Percentiles rank a stretch among this genome's conserved stretches.
Evolutionary conservation across 768 basidiomycete genomes (phyloP).

Genomic region (Leccinum subgranulosum): DNA sequence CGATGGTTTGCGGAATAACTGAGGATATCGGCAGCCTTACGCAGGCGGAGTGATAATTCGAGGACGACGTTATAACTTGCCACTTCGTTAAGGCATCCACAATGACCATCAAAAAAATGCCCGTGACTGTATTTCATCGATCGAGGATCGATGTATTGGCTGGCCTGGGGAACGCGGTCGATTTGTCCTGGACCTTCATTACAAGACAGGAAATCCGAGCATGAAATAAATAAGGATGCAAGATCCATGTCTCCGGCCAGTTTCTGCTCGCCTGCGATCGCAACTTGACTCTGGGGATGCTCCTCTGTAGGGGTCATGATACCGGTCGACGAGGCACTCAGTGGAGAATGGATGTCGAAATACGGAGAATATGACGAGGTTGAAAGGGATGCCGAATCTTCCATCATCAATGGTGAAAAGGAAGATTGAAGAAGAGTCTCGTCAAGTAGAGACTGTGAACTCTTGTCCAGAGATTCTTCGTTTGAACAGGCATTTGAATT

Average conservation of each 20-base stretch:
- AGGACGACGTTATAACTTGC: constrained; percentile 55
- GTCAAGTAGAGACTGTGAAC: background rate
- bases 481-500: constrained; percentile 1
- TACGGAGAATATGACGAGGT: constrained; percentile 12
- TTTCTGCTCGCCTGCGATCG: constrained; percentile 21
- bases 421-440: constrained; percentile 26
- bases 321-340: constrained; percentile 31
- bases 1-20: constrained; percentile 43
- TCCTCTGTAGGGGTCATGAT: constrained; percentile 48
- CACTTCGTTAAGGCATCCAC: constrained; percentile 56
- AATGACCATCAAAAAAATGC: constrained; percentile 37
- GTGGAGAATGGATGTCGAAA: constrained; percentile 22
- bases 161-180: constrained; percentile 4
- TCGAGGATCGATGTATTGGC: constrained; percentile 5
- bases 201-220: constrained; percentile 21
- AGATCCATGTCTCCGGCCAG: constrained; percentile 40
- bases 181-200: constrained; percentile 10
- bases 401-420: constrained; percentile 30
- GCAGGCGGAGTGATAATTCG: constrained; percentile 62
- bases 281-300: constrained; percentile 33
- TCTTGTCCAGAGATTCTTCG: constrained; percentile 4
- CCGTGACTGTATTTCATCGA: constrained; percentile 14
- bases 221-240: constrained; percentile 40
- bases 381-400: constrained; percentile 21
- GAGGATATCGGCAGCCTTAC: constrained; percentile 57